Percentiles rank a stretch among this genome's conserved stretches.
phyloP scores from a whole-genome alignment of 2,329 filamentous ascomycete species.

The Fusarium sacchari region DNA sequence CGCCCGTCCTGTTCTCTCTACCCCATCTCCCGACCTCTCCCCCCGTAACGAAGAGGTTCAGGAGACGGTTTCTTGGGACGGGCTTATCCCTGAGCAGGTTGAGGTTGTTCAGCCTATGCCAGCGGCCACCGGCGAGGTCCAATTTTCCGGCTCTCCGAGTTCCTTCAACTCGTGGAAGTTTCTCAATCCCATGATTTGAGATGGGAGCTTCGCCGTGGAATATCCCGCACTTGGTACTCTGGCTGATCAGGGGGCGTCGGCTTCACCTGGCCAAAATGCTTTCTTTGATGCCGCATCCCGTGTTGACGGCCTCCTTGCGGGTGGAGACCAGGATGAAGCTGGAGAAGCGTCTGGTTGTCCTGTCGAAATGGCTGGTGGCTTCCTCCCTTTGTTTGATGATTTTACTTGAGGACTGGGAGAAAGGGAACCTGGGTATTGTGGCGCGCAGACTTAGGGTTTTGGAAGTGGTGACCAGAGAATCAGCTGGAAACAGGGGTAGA shows the following conservation, averaged over 20 bases:
- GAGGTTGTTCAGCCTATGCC: background rate
- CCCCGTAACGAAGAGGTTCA: rapidly evolving
- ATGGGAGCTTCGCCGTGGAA: no score
- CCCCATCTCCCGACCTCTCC: rapidly evolving
- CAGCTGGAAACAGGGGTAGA: background rate
- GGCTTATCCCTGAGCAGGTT: background rate
- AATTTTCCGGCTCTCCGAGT: background rate
- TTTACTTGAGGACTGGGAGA: background rate
- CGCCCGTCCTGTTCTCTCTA: background rate
- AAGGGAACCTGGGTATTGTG: rapidly evolving
- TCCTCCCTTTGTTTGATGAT: rapidly evolving
- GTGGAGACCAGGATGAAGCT: no score
- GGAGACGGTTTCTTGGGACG: rapidly evolving
- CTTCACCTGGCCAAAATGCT: no score
- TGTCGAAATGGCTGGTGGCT: no score
- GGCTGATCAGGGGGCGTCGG: background rate
- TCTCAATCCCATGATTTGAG: background rate
- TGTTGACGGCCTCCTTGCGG: rapidly evolving
- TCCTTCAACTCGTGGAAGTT: no score
- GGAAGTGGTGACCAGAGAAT: background rate
- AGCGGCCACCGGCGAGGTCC: background rate
- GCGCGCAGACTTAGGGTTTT: background rate
- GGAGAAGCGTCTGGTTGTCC: background rate
- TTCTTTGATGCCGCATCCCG: rapidly evolving
- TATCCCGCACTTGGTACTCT: background rate